Percentiles rank a stretch among this genome's conserved stretches.
Evolutionary conservation across 345 rosid species (phyloP).

Genomic region (Lepidium sativum): DNA sequence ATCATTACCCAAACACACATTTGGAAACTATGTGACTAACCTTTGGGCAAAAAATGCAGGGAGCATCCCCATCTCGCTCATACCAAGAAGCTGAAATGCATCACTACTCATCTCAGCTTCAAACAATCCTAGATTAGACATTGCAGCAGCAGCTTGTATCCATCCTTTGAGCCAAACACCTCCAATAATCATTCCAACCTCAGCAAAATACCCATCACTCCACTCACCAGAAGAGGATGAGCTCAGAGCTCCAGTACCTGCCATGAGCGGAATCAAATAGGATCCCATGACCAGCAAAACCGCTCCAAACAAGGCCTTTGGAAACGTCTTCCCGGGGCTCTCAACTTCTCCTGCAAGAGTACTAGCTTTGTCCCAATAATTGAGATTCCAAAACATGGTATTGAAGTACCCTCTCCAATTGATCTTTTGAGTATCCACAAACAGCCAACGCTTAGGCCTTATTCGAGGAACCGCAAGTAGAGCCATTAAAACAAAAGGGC

Average conservation of each 20-base stretch:
- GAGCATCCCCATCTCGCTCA: constrained; percentile 91
- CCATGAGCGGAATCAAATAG: constrained; percentile 73
- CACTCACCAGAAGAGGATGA: constrained; percentile 50
- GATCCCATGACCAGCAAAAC: constrained; percentile 68
- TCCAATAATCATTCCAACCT: constrained; percentile 84
- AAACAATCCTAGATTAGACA: constrained; percentile 90
- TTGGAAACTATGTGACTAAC: constrained; percentile 22
- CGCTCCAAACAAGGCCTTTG: constrained; percentile 75
- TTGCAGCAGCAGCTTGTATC: constrained; percentile 92
- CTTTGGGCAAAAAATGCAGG: constrained; percentile 66
- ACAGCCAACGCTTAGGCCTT: constrained; percentile 62
- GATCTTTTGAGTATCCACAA: constrained; percentile 49
- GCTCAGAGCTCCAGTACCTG: constrained; percentile 65
- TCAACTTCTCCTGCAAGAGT: constrained; percentile 91
- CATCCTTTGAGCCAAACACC: constrained; percentile 86
- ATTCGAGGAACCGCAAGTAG: constrained; percentile 59
- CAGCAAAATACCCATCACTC: constrained; percentile 92
- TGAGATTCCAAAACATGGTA: constrained; percentile 92
- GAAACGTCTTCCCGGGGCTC: constrained; percentile 72
- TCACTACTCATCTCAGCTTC: constrained; percentile 97
- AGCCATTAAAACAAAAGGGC: constrained; percentile 67
- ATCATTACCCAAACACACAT: background rate
- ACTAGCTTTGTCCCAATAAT: constrained; percentile 96
- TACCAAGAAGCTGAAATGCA: constrained; percentile 90
- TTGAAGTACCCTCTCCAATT: constrained; percentile 91